A percentile compares a stretch with the other conserved stretches of the same genome.
Evolutionary conservation across 352 stramenopile species (phyloP).

Genomic region (Phytopythium mirpurense): DNA sequence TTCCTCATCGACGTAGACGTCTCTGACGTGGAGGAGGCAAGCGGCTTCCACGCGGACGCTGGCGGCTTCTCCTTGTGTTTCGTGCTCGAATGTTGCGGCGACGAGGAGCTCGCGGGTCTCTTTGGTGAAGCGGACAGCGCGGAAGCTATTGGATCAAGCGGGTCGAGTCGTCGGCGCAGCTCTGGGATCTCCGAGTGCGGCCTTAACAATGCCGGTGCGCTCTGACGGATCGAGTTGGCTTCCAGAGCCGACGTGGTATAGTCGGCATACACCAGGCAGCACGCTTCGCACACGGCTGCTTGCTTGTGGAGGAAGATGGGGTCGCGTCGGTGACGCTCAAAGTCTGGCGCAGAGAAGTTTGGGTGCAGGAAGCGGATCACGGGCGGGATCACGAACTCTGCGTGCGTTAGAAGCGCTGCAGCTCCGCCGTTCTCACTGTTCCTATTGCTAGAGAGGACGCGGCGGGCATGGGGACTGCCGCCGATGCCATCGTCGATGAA

Average conservation of each 20-base stretch:
- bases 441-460: background rate
- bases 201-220: constrained; percentile 59
- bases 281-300: constrained; percentile 88
- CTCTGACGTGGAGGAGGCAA: constrained; percentile 8
- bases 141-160: constrained; percentile 27
- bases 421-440: background rate
- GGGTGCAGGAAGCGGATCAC: constrained; percentile 91
- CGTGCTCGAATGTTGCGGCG: constrained; percentile 2
- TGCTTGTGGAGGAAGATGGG: constrained; percentile 94
- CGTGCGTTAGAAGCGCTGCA: background rate
- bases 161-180: constrained; percentile 29
- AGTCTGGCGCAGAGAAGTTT: constrained; percentile 76
- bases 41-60: constrained; percentile 54
- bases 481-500: background rate
- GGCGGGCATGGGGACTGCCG: background rate
- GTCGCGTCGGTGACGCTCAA: constrained; percentile 86
- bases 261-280: constrained; percentile 93
- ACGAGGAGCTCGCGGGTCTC: constrained; percentile 1
- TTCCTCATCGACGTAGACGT: background rate
- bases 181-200: constrained; percentile 50
- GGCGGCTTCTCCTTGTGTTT: constrained; percentile 30
- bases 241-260: constrained; percentile 72
- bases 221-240: constrained; percentile 57
- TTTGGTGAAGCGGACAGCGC: background rate
- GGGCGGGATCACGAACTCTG: constrained; percentile 85